Base-by-base conservation (phyloP, 2,329 filamentous ascomycete genomes). In the Colletotrichum lini region DNA sequence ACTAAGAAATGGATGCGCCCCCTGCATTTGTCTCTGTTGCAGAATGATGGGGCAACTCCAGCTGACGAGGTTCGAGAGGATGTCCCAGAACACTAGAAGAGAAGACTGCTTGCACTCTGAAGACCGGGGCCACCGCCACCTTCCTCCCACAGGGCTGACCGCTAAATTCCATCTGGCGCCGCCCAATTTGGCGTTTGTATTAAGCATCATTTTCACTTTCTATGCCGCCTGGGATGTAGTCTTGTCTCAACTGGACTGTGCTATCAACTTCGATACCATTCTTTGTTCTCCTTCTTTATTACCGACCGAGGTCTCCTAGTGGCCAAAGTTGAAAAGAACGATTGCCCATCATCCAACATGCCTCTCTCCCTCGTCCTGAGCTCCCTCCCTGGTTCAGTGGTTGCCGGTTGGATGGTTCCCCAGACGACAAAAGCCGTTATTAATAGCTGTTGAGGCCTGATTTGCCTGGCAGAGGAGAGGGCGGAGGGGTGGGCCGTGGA, bases 11-110 rank as follows among this genome's bases (percentile, higher is more conserved):
- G 65, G 54, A 53, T 54, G 69, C 67, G 38, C 30, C 69, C 69
- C 69, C 69, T 72, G 69, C 69, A 72, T 72, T 72, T 65, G 69
- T 54, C 58, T 68, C 57, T 71, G 69, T 71, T 68, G 69, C 69
- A 71, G 69, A 71, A 71, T 49, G 56, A 60, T 71, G 69, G 69
- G 53, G 58, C 57, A 44, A 44, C 53, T 54, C 26, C 69, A 59
- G 45, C 65, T 63, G 52, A 59, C 52, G 45, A 69, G 50, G 57
- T 26, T 61, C 35, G 30, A 65, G 38, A 47, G 16, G 50, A 23
- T 21, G 18, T 21, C 35, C 18, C 50, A 35, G 21, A 42, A 16
- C 58, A 42, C 23, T 16, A 23, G n/a, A 16, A 23, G 30, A 26
- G 35, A 38, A 38, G 8, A 38, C 35, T 38, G 35, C n/a, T 18